Conservation (phyloP, 345 rosid species). For the Euclidium syriacum region DNA sequence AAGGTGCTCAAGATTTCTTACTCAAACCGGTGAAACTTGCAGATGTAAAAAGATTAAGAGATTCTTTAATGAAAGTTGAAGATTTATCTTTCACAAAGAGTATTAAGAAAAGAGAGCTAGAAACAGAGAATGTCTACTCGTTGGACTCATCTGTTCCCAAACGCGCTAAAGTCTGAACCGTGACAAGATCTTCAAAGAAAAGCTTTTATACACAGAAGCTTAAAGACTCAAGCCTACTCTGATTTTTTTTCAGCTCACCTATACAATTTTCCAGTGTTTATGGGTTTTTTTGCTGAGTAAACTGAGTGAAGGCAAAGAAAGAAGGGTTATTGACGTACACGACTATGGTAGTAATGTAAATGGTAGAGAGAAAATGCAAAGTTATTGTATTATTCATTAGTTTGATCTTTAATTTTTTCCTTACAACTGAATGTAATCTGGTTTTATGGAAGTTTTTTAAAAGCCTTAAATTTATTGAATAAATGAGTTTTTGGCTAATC, state of each 20-base stretch:
- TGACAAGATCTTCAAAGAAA: not conserved
- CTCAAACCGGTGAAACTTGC: conserved; percentile 70
- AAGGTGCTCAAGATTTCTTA: conserved; percentile 84
- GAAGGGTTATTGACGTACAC: not conserved
- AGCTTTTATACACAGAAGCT: not conserved
- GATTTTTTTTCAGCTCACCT: not conserved
- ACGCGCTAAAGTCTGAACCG: conserved; percentile 18
- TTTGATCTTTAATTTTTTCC: not conserved
- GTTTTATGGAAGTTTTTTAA: not conserved
- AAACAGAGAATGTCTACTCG: conserved; percentile 10
- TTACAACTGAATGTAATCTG: conserved; percentile 24
- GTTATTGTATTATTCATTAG: not conserved
- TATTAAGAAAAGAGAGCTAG: conserved; percentile 49
- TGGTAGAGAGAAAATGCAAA: not conserved
- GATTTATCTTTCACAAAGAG: conserved; percentile 25
- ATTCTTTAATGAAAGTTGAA: conserved; percentile 41
- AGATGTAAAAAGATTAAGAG: conserved; percentile 59
- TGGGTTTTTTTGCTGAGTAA: not conserved
- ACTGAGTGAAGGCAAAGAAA: not conserved
- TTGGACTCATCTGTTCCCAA: conserved; percentile 23
- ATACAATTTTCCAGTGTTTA: conserved; percentile 6
- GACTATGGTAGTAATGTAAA: conserved; percentile 16
- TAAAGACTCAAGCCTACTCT: not conserved
- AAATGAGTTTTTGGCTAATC: not conserved
- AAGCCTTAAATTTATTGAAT: conserved; percentile 8